Evolutionary conservation across 129 eudicot genomes (phyloP).

Genomic region (Centella asiatica): DNA sequence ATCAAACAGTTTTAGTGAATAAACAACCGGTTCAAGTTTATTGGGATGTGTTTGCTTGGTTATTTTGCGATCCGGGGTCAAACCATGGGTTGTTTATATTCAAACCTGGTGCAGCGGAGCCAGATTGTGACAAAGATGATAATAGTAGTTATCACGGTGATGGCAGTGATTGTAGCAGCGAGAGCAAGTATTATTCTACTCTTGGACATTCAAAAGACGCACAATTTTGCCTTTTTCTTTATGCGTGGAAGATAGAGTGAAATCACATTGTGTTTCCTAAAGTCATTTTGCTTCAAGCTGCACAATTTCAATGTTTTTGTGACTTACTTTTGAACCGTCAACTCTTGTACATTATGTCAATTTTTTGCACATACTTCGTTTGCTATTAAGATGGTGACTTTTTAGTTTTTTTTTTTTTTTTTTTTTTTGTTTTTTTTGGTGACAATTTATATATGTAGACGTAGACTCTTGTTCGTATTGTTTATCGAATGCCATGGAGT

Average conservation of each 20-base stretch:
- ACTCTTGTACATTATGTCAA: too few species aligned
- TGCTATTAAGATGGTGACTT: too few species aligned
- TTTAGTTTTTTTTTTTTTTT: too few species aligned
- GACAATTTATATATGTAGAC: too few species aligned
- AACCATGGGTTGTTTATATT: slow-evolving; percentile 68
- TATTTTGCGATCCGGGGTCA: slow-evolving; percentile 58
- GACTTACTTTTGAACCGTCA: too few species aligned
- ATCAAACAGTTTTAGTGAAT: slow-evolving; percentile 67
- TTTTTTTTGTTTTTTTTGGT: too few species aligned
- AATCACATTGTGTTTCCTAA: too few species aligned
- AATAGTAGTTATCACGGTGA: slow-evolving; percentile 17
- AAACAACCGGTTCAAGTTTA: slow-evolving; percentile 67
- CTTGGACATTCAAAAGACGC: slow-evolving; percentile 34
- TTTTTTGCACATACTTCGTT: too few species aligned
- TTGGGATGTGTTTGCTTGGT: slow-evolving; percentile 88
- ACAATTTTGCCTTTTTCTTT: slow-evolving; percentile 59
- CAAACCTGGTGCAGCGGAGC: slow-evolving; percentile 44
- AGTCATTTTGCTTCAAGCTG: too few species aligned
- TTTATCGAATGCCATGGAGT: too few species aligned
- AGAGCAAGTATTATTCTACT: slow-evolving; percentile 43
- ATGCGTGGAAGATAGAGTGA: slow-evolving; percentile 92
- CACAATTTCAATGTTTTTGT: too few species aligned
- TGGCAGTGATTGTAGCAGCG: slow-evolving; percentile 36
- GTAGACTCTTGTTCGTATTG: too few species aligned
- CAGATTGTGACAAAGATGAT: slow-evolving; percentile 34